Conservation (phyloP, 2,329 filamentous ascomycete species). For the Zymoseptoria brevis region DNA sequence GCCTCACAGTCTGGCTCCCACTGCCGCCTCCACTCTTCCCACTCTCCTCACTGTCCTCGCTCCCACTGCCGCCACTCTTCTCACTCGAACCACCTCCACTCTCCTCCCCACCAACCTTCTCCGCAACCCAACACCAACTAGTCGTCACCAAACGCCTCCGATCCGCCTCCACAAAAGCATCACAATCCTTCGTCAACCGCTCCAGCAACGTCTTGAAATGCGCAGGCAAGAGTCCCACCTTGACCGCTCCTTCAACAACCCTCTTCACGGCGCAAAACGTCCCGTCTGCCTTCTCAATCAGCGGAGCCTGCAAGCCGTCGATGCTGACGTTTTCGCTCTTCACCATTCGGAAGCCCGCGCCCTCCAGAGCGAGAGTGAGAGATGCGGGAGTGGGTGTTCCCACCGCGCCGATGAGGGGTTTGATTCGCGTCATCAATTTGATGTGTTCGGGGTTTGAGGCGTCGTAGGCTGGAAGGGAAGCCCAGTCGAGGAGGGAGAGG, state of each 20-base stretch:
- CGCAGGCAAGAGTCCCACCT: slow-evolving; percentile 17
- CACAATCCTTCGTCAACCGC: slow-evolving; percentile 21
- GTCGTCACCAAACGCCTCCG: slow-evolving; percentile 21
- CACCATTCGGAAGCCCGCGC: slow-evolving; percentile 21
- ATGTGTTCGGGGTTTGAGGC: slow-evolving; percentile 17
- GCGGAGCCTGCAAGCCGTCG: slow-evolving; percentile 22
- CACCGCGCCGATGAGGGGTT: slow-evolving; percentile 25
- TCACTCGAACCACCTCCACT: background rate
- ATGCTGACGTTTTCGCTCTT: slow-evolving; percentile 18
- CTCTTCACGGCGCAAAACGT: slow-evolving; percentile 18
- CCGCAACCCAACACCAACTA: slow-evolving; percentile 24
- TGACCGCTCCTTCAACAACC: slow-evolving; percentile 15
- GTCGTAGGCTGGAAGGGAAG: slow-evolving; percentile 21
- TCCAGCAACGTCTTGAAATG: slow-evolving; percentile 25
- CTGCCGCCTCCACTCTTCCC: background rate
- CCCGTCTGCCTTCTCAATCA: slow-evolving; percentile 22
- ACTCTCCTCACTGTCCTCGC: background rate
- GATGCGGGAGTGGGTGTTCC: slow-evolving; percentile 24
- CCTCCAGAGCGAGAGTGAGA: slow-evolving; percentile 14
- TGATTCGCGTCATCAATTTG: slow-evolving; percentile 21
- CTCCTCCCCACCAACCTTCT: slow-evolving; percentile 14
- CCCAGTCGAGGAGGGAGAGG: slow-evolving; percentile 24
- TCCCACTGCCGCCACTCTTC: background rate
- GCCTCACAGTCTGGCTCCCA: background rate
- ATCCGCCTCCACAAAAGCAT: slow-evolving; percentile 25